A percentile compares a stretch with the other conserved stretches of the same genome.
These are phyloP conservation scores for Colletotrichum plurivorum DNA, from an alignment of 2,329 filamentous ascomycete genomes.

Conservation along the genomic window DNA sequence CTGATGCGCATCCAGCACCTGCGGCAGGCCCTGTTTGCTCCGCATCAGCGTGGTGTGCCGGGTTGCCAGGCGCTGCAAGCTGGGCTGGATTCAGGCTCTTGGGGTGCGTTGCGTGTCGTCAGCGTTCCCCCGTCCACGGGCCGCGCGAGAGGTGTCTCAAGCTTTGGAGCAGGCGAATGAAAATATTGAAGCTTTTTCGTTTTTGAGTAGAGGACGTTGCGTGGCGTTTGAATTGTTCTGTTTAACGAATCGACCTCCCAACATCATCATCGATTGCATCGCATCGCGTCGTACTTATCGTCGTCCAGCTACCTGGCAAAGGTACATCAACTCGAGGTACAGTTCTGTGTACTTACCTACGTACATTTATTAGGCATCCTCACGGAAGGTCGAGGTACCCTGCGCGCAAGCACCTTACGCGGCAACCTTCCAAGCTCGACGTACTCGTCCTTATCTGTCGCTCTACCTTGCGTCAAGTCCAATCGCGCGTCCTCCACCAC, in stretches of 20 bases:
- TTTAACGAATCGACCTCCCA: neutral
- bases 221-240: conserved; percentile 11
- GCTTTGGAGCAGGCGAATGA: conserved; percentile 12
- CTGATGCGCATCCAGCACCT: conserved; percentile 23
- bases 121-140: conserved; percentile 20
- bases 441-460: conserved; percentile 16
- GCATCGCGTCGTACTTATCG: neutral
- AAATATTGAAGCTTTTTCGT: neutral
- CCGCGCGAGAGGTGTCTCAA: conserved; percentile 33
- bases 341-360: no score
- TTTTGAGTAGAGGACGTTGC: conserved; percentile 8
- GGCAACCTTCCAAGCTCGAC: conserved; percentile 9
- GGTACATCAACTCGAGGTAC: no score
- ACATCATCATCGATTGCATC: conserved; percentile 8
- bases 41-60: conserved; percentile 31
- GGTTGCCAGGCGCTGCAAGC: conserved; percentile 15
- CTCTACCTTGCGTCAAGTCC: neutral
- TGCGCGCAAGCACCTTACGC: no score
- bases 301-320: no score
- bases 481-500: neutral
- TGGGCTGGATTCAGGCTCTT: conserved; percentile 19
- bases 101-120: conserved; percentile 7
- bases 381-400: no score
- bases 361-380: no score
- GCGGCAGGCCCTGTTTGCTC: conserved; percentile 34